Percentiles rank a stretch among this genome's conserved stretches.
phyloP scores from a whole-genome alignment of 257 asterid species.

The Perilla frutescens region DNA sequence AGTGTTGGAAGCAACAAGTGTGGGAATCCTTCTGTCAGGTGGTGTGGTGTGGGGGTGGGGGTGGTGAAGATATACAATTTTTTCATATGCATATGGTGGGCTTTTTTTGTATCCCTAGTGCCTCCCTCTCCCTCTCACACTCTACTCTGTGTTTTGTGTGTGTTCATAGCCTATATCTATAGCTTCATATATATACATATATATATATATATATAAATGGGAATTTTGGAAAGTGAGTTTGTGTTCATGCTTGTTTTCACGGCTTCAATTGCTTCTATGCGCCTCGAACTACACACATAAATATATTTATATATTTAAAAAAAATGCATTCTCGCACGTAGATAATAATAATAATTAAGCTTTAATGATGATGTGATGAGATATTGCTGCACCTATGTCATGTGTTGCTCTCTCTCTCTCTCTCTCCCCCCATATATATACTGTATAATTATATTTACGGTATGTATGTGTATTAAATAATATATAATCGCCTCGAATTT shows the following conservation, averaged over 20 bases:
- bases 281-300: slow-evolving; percentile 39
- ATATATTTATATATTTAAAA: too few relatives aligned
- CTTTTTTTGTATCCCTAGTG: slow-evolving; percentile 13
- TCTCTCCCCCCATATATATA: too few relatives aligned
- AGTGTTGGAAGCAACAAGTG: slow-evolving; percentile 71
- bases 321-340: slow-evolving; percentile 34
- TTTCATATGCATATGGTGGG: neutral
- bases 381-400: slow-evolving; percentile 31
- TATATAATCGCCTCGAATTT: slow-evolving; percentile 19
- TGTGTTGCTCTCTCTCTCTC: slow-evolving; percentile 8
- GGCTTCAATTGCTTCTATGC: slow-evolving; percentile 19
- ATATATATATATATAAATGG: neutral
- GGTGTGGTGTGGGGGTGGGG: neutral
- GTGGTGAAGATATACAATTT: too few relatives aligned
- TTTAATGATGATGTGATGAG: slow-evolving; percentile 26
- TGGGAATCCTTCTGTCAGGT: slow-evolving; percentile 75
- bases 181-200: neutral
- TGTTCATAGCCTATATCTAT: neutral
- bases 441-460: neutral
- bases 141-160: neutral
- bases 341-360: slow-evolving; percentile 26
- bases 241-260: neutral
- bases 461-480: neutral
- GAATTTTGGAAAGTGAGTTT: slow-evolving; percentile 15
- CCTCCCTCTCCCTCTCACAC: neutral